Percentiles rank a stretch among this genome's conserved stretches.
These are phyloP conservation scores for Stevia rebaudiana DNA, from an alignment of 140 eudicot genomes.

Conservation along the genomic window DNA sequence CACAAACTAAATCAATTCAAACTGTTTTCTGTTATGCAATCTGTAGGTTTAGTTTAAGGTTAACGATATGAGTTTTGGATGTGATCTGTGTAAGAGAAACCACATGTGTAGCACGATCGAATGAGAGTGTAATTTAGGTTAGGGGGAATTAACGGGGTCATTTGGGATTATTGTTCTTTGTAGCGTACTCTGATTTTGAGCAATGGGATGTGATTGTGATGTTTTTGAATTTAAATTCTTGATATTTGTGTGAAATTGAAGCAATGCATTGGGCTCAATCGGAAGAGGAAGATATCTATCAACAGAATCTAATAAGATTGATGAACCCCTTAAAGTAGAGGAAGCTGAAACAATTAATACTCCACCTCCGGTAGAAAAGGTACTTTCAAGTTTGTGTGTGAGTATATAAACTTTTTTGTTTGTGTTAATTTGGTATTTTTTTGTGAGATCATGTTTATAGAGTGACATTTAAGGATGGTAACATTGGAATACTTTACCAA, in stretches of 20 bases:
- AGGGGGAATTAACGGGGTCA: neutral
- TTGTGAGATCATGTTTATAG: neutral
- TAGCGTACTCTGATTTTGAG: too few relatives aligned
- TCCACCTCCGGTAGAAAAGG: constrained; percentile 79
- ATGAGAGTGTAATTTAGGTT: neutral
- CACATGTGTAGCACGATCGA: neutral
- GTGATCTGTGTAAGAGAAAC: neutral
- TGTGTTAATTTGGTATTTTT: neutral
- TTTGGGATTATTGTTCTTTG: too few relatives aligned
- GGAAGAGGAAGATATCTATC: constrained; percentile 52
- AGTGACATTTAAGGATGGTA: neutral
- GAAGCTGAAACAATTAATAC: constrained; percentile 70
- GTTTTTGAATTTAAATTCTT: neutral
- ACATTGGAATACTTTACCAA: neutral
- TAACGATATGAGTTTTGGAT: neutral
- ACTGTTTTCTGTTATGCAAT: neutral
- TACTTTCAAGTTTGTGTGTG: constrained; percentile 5
- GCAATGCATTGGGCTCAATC: constrained; percentile 35
- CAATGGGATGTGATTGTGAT: neutral
- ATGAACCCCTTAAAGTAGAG: constrained; percentile 50
- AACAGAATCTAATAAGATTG: constrained; percentile 45
- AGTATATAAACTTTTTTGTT: neutral
- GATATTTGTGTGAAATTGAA: constrained; percentile 22
- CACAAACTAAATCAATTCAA: neutral
- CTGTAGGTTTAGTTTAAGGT: neutral